Base-by-base conservation (phyloP, 495 filamentous ascomycete genomes). In the Clavariopsis aquatica region DNA sequence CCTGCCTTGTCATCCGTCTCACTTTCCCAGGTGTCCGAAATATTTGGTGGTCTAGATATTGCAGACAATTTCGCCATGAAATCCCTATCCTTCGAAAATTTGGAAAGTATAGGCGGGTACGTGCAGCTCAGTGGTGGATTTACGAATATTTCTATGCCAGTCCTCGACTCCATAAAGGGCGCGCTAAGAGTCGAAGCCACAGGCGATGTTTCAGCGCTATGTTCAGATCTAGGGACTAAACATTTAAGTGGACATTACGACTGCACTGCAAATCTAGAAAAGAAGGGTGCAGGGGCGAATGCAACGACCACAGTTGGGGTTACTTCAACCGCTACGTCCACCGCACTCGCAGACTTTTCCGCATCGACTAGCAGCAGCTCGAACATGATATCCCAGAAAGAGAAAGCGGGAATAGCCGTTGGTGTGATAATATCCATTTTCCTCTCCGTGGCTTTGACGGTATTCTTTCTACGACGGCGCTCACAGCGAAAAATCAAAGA, bases 111-210 rank as follows among this genome's bases (percentile, higher is more conserved):
- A n/a, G 52, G 58, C 9, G 64, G 57, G 0, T 52, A 51, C 27
- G 38, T 62, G 8, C 57, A 62, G 45, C 52, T 67, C 22, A 62
- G 52, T 34, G 64, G 64, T 13, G 47, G 22, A 41, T 67, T 49
- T 38, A 57, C 20, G 3, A 67, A 67, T 27, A 46, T 67, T 28
- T 62, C 64, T 12, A 67, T 67, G 64, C 58, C 57, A 1, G 57
- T 28, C 9, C 19, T 67, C 10, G 55, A 52, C 53, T n/a, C 45
- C 6, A 52, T 67, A 27, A 52, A 41, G 6, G 64, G 64, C 20
- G 58, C 51, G n/a, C 46, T 67, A 15, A 52, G 34, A 20, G 52
- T 58, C n/a, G 45, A 57, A n/a, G 62, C 64, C 26, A 67, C 51
- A 1, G 31, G 29, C 27, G 43, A 62, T 41, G 60, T 67, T 10